Percentiles rank a stretch among this genome's conserved stretches.
phyloP scores from a whole-genome alignment of 768 basidiomycete species.

The Clitopilus passeckerianus region DNA sequence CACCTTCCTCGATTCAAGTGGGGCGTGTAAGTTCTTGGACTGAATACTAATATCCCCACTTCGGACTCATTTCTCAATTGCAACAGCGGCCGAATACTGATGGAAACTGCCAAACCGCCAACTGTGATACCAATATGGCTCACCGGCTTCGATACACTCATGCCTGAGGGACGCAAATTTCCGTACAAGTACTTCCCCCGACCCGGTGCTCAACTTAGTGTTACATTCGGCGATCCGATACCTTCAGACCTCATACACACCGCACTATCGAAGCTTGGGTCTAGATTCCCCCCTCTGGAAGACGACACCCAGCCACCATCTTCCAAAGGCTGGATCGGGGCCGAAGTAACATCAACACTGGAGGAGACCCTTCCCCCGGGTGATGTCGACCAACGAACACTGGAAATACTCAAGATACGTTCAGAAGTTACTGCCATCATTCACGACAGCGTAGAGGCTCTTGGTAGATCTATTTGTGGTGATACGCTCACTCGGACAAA shows the following conservation, averaged over 20 bases:
- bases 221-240: conserved; percentile 80
- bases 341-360: not conserved
- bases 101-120: conserved; percentile 53
- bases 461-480: conserved; percentile 49
- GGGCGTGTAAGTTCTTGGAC: conserved; percentile 71
- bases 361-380: not conserved
- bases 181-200: conserved; percentile 73
- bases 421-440: conserved; percentile 51
- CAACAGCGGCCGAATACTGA: conserved; percentile 76
- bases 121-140: conserved; percentile 92
- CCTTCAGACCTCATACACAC: conserved; percentile 30
- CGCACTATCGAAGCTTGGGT: conserved; percentile 6
- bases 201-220: conserved; percentile 54
- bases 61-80: conserved; percentile 3
- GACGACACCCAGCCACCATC: not conserved
- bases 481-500: conserved; percentile 17
- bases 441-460: conserved; percentile 45
- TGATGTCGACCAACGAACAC: conserved; percentile 1
- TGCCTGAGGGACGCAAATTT: conserved; percentile 80
- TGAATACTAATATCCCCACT: not conserved
- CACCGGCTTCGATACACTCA: conserved; percentile 78
- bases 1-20: conserved; percentile 83
- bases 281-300: not conserved
- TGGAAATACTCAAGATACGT: conserved; percentile 35
- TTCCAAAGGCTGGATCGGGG: conserved; percentile 15